These are phyloP conservation scores for Candida methanosorbosa DNA, from an alignment of 805 yeast species.

Conservation along the genomic window DNA sequence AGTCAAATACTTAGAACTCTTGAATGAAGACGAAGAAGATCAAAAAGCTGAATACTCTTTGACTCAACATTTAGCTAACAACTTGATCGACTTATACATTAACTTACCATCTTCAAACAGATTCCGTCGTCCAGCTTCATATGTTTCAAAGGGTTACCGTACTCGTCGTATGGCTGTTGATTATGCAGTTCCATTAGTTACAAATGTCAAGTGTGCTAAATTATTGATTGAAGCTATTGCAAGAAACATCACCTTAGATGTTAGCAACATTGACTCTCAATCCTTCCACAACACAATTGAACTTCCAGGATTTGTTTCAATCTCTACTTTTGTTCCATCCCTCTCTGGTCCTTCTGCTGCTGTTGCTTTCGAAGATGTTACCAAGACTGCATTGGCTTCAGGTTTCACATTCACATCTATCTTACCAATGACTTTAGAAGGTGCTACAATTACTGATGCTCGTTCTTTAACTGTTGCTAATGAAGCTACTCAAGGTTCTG, in stretches of 20 bases:
- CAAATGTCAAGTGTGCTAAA: conserved; percentile 97
- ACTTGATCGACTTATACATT: conserved; percentile 91
- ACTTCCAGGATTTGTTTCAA: conserved; percentile 81
- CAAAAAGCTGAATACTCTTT: conserved; percentile 91
- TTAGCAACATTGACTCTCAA: conserved; percentile 76
- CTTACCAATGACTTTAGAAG: conserved; percentile 61
- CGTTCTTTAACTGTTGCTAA: conserved; percentile 59
- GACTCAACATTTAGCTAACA: conserved; percentile 93
- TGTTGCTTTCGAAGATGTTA: conserved; percentile 53
- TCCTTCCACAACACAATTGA: conserved; percentile 77
- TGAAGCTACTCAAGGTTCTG: conserved; percentile 42
- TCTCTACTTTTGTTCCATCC: conserved; percentile 71
- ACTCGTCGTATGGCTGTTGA: conserved; percentile 99
- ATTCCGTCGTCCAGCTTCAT: conserved; percentile 97
- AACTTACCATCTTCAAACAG: conserved; percentile 95
- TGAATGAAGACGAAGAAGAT: conserved; percentile 57
- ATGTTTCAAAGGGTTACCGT: conserved; percentile 94
- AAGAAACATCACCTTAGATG: conserved; percentile 58
- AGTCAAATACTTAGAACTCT: conserved; percentile 88
- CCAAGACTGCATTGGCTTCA: conserved; percentile 65
- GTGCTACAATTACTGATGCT: conserved; percentile 56
- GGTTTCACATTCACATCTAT: conserved; percentile 86
- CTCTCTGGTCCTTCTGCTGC: conserved; percentile 39
- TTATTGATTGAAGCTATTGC: conserved; percentile 90
- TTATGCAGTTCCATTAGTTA: conserved; percentile 93